Base-by-base conservation (phyloP, 1,284 basidiomycete genomes). In the Naganishia cerealis region DNA sequence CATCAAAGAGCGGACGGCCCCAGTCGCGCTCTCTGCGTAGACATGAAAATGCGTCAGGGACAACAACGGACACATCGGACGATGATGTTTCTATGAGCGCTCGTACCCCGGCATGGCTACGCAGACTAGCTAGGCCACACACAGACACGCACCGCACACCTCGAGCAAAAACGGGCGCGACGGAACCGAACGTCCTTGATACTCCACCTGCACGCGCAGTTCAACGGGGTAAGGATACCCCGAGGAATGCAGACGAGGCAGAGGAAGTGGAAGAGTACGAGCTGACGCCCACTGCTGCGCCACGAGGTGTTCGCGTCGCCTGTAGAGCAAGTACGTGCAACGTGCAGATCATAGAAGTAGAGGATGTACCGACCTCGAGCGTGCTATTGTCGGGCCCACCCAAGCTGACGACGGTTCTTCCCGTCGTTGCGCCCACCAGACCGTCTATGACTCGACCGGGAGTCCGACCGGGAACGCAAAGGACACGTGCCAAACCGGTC, bases 191-290 rank as follows among this genome's bases (percentile, higher is more conserved):
- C 39, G 50, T 21, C 15, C 15, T 62, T 13, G 48, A 62, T 40
- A 62, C 59, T 13, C 36, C 59, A 21, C 58, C 58, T 21, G 13
- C 40, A 9, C 13, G 43, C 13, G 43, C 43, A 15, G 18, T 7
- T 1, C 16, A 46, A 8, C 5, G 33, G 33, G 36, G 7, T 4
- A 62, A 8, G 36, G n/a, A 53, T 50, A n/a, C 26, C 12, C 18
- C 18, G 36, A 1, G 16, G n/a, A 26, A 33, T 26, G 24, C 24
- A 5, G 43, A 26, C 10, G 18, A n/a, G n/a, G n/a, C 26, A 18
- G 48, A 53, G 26, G 36, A 52, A 40, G 33, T 8, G n/a, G 50
- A 63, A 33, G 61, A 63, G 46, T 53, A 33, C 50, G 61, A 63
- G 13, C 38, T 53, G 38, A 63, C 61, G 38, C 61, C 61, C 15